Evolutionary conservation across 2,329 filamentous ascomycete genomes (phyloP), one percentile per base, ranked within the genome.

Genomic region (Colletotrichum tabaci): DNA sequence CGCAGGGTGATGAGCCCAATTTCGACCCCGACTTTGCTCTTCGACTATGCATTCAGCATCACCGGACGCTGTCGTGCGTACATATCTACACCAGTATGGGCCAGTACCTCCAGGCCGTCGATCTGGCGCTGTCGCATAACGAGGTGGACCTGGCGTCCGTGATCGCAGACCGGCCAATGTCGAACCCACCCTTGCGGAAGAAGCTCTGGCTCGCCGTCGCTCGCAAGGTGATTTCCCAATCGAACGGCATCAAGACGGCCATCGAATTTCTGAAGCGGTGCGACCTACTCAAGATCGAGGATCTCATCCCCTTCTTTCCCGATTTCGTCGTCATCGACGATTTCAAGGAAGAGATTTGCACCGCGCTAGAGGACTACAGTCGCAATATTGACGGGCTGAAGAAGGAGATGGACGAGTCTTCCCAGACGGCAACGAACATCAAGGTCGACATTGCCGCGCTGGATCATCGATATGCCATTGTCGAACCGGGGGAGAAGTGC

Each of bases 311-410:
- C 0, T 98, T 99, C 85, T 99, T 99, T 83, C 96, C 96, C 0
- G 96, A 99, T 80, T 99, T 99, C 79, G 95, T 98, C 30, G 93
- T 98, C 62, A 98, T 99, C 73, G 96, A 99, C 79, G 96, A 98
- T 81, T 99, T 99, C 88, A 98, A 98, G 80, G 95, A 98, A 74
- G 96, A 99, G 80, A 98, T 99, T 47, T 99, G 96, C 83, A 87
- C 90, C 0, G 96, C 97, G 1, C 88, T 99, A 1, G 96, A 99
- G 82, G 94, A 97, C 74, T 99, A 99, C 84, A 93, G 91, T 57
- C 92, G 94, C 47, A 94, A 94, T 75, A 99, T 99, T 75, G 96
- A 98, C 77, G 87, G 86, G 2, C 85, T 99, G 49, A 95, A 95
- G 78, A 91, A 92, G 74, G 96, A 98, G 81, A 99, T 99, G 96